phyloP scores from a whole-genome alignment of 2,329 filamentous ascomycete species.

The Diaporthe destruens region DNA sequence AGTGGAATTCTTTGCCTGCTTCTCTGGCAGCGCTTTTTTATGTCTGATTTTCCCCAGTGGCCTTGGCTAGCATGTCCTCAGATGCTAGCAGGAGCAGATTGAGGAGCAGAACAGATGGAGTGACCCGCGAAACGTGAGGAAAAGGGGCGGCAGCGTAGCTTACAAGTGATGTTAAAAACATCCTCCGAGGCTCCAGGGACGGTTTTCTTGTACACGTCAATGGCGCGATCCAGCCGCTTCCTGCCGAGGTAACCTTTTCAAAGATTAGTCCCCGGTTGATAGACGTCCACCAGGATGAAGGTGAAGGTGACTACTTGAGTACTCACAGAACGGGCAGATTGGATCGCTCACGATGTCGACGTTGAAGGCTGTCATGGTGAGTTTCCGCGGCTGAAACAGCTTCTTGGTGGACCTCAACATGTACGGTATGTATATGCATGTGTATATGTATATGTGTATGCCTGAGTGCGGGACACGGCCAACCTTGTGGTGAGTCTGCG shows the following conservation, averaged over 20 bases:
- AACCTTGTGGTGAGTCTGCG: neutral
- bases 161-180: constrained; percentile 78
- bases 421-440: neutral
- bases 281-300: neutral
- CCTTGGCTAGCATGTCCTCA: neutral
- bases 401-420: constrained; percentile 28
- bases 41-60: too few species aligned
- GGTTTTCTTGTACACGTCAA: constrained; percentile 72
- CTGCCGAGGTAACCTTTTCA: constrained; percentile 82
- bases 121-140: too few species aligned
- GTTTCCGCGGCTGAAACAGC: constrained; percentile 31
- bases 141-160: neutral
- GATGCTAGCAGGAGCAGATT: neutral
- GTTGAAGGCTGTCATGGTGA: constrained; percentile 77
- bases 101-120: neutral
- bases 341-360: constrained; percentile 86
- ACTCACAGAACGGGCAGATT: constrained; percentile 73
- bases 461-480: neutral
- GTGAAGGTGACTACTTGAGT: neutral
- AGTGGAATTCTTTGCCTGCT: neutral
- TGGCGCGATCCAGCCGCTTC: constrained; percentile 79
- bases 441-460: too few species aligned
- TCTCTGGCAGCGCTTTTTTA: neutral
- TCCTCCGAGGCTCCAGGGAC: constrained; percentile 71
- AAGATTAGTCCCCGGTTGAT: constrained; percentile 38